Evolutionary conservation across 2,329 filamentous ascomycete species (phyloP), one percentile per base, ranked within the genome.

Genomic region (Torrubiellomyces zombiae): DNA sequence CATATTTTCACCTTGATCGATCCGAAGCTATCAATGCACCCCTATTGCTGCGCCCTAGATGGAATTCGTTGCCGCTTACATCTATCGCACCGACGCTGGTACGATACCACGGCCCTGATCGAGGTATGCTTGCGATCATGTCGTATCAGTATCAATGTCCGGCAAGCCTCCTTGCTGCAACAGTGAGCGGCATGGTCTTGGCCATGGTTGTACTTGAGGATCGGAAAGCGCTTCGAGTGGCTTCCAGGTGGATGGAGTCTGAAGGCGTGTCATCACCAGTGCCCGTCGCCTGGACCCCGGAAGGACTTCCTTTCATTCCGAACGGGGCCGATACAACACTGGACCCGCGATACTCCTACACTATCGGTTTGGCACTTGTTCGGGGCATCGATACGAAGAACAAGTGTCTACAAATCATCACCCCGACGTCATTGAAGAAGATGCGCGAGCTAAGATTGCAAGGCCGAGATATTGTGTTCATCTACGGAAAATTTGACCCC

Each of bases 1-100:
- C 77, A 0, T 86, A 85, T 38, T 81, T 86, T 39, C 80, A 86
- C 41, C 35, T n/a, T n/a, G n/a, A n/a, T n/a, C n/a, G n/a, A n/a
- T n/a, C n/a, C n/a, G 55, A 7, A 31, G 19, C 27, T 15, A 23
- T 25, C 34, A 20, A 16, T 31, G 34, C 26, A 17, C 26, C 4
- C 14, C 22, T 10, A 26, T n/a, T n/a, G n/a, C n/a, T n/a, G n/a
- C n/a, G n/a, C n/a, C n/a, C n/a, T n/a, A n/a, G n/a, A n/a, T n/a
- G n/a, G n/a, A n/a, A n/a, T n/a, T n/a, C n/a, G n/a, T n/a, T 50
- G 1, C 63, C 75, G 0, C 48, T 85, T 7, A 66, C 66, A 1
- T 50, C 55, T 1, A 37, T 63, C 6, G 45, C 58, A 0, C 78
- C 78, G 0, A 73, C 68, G 59, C 49, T 67, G 18, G 66, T 83